Evolutionary conservation across 2,329 filamentous ascomycete species (phyloP).

Genomic region (Neofusicoccum cordaticola): DNA sequence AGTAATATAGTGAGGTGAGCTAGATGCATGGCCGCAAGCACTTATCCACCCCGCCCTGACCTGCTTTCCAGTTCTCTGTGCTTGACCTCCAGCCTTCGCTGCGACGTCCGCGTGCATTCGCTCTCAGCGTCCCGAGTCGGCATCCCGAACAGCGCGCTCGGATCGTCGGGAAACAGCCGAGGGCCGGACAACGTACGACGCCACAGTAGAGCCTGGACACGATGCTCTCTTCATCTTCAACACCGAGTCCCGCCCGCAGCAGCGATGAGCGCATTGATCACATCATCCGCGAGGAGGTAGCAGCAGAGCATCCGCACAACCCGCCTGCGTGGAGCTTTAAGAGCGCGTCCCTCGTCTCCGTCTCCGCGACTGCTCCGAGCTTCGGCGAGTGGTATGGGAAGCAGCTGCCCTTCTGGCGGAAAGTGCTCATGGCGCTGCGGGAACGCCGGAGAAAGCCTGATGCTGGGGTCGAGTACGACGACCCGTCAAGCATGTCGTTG

Average conservation of each 20-base stretch:
- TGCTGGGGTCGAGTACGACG: neutral
- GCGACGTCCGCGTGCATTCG: neutral
- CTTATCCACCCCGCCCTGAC: neutral
- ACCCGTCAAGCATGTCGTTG: neutral
- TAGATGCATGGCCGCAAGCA: neutral
- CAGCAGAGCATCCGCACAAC: neutral
- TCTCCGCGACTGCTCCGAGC: constrained; percentile 1
- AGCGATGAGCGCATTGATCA: constrained; percentile 2
- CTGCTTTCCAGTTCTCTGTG: neutral
- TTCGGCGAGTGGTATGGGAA: constrained; percentile 2
- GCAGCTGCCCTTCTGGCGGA: constrained; percentile 24
- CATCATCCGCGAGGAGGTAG: constrained; percentile 6
- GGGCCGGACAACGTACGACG: neutral
- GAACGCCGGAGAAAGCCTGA: constrained; percentile 21
- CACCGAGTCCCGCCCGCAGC: constrained; percentile 1
- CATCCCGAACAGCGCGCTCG: constrained; percentile 6
- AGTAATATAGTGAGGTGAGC: neutral
- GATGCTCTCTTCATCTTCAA: neutral
- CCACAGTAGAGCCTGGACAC: neutral
- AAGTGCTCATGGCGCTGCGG: constrained; percentile 30
- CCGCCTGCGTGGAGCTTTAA: neutral
- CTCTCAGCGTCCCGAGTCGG: neutral
- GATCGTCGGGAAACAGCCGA: neutral
- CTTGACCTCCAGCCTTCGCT: neutral
- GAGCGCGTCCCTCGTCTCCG: neutral